Conservation (phyloP, 345 rosid species). For the Fremontodendron californicum region DNA sequence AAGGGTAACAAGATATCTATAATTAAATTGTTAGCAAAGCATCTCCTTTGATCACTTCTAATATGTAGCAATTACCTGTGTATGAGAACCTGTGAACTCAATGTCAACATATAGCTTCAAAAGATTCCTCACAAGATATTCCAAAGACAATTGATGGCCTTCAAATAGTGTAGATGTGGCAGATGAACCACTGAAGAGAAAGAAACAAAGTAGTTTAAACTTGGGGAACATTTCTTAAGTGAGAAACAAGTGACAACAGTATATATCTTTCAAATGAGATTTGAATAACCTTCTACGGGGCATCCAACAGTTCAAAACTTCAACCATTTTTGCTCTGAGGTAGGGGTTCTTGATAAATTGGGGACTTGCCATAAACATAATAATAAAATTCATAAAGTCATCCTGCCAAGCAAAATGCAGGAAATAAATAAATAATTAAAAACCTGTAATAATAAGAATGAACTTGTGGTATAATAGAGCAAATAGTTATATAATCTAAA, state of each 20-base stretch:
- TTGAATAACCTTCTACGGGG: constrained; percentile 75
- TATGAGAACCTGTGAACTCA: constrained; percentile 98
- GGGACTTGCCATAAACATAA: constrained; percentile 98
- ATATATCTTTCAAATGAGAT: neutral
- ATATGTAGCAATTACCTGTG: constrained; percentile 60
- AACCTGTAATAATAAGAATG: neutral
- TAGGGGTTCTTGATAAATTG: constrained; percentile 83
- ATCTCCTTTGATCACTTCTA: neutral
- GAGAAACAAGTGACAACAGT: constrained; percentile 11
- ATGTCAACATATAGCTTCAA: constrained; percentile 98
- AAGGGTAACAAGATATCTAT: neutral
- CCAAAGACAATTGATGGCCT: constrained; percentile 88
- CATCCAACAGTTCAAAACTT: constrained; percentile 99
- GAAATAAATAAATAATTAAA: neutral
- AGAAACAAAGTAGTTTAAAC: constrained; percentile 3
- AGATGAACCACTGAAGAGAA: constrained; percentile 71
- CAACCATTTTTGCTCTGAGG: constrained; percentile 99
- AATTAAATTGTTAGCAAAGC: neutral
- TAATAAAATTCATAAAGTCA: constrained; percentile 96
- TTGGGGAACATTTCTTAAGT: neutral
- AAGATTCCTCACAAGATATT: constrained; percentile 95
- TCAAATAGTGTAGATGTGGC: constrained; percentile 79
- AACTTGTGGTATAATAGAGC: neutral
- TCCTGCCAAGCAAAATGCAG: constrained; percentile 53
- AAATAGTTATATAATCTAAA: neutral